Percentiles rank a stretch among this genome's conserved stretches.
phyloP scores from a whole-genome alignment of 2,329 filamentous ascomycete species.

The Sarocladiaceae sp. region DNA sequence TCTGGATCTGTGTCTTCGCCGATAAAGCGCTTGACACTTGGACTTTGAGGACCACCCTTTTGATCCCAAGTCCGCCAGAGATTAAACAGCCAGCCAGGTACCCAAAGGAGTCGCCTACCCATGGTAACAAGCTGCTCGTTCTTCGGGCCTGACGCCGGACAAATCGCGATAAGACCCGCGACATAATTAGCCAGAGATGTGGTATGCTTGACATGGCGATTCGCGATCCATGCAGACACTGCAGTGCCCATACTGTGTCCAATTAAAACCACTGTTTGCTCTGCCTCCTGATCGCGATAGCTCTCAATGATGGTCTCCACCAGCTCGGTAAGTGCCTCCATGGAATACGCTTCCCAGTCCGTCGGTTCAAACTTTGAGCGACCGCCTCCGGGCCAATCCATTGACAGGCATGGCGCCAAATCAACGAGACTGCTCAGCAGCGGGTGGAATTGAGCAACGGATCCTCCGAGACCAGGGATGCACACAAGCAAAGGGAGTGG shows the following conservation, averaged over 20 bases:
- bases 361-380: slow-evolving; percentile 69
- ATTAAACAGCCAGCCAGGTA: slow-evolving; percentile 72
- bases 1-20: slow-evolving; percentile 62
- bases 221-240: slow-evolving; percentile 67
- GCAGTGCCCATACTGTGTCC: slow-evolving; percentile 90
- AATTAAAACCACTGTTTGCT: slow-evolving; percentile 73
- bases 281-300: slow-evolving; percentile 59
- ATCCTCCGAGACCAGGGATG: slow-evolving; percentile 90
- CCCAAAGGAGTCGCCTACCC: slow-evolving; percentile 54
- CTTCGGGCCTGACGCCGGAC: slow-evolving; percentile 66
- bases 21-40: slow-evolving; percentile 75
- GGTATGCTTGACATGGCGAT: slow-evolving; percentile 34
- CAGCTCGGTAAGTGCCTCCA: slow-evolving; percentile 70
- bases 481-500: slow-evolving; percentile 84
- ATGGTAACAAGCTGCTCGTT: slow-evolving; percentile 39
- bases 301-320: slow-evolving; percentile 70
- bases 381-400: slow-evolving; percentile 90
- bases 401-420: slow-evolving; percentile 72
- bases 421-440: slow-evolving; percentile 78
- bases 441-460: slow-evolving; percentile 79
- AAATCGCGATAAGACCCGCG: slow-evolving; percentile 76
- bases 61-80: slow-evolving; percentile 75
- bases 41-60: slow-evolving; percentile 71
- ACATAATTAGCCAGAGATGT: slow-evolving; percentile 58
- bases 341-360: slow-evolving; percentile 74